phyloP scores from a whole-genome alignment of 257 asterid genomes.

The Capsicum chinense region DNA sequence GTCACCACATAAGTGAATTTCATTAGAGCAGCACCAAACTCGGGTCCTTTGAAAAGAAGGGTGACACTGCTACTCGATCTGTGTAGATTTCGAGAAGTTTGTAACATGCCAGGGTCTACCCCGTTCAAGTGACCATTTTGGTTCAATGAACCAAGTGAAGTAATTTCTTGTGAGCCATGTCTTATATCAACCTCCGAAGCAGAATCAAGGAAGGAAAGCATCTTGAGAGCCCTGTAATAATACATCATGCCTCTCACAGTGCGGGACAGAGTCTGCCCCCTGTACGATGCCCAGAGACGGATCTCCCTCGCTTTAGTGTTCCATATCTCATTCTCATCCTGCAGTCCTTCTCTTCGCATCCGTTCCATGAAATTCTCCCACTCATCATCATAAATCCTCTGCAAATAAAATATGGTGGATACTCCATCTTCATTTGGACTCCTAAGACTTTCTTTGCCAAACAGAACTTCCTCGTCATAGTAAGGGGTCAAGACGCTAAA shows the following conservation, averaged over 20 bases:
- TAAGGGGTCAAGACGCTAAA: constrained; percentile 96
- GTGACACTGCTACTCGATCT: constrained; percentile 79
- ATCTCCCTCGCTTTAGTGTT: constrained; percentile 67
- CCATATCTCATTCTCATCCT: constrained; percentile 71
- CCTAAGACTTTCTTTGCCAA: constrained; percentile 76
- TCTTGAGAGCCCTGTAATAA: constrained; percentile 85
- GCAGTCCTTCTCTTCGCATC: constrained; percentile 82
- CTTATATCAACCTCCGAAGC: constrained; percentile 87
- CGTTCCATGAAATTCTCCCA: constrained; percentile 88
- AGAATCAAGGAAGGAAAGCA: constrained; percentile 89
- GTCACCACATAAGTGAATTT: constrained; percentile 87
- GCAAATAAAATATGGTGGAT: constrained; percentile 83
- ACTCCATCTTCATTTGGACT: constrained; percentile 89
- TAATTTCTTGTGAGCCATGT: constrained; percentile 65
- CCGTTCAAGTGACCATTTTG: constrained; percentile 41
- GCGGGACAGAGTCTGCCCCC: constrained; percentile 94
- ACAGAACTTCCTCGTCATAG: constrained; percentile 90
- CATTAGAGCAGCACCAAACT: constrained; percentile 83
- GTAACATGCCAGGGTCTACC: constrained; percentile 37
- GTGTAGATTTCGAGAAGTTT: constrained; percentile 53
- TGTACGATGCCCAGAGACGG: constrained; percentile 95
- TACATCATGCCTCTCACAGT: constrained; percentile 99
- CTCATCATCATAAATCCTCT: constrained; percentile 83
- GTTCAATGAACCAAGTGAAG: constrained; percentile 55
- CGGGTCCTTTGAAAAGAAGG: constrained; percentile 70